A percentile compares a stretch with the other conserved stretches of the same genome.
Conservation (phyloP, 2,329 filamentous ascomycete species). For the Hawksworthiomyces lignivorus region DNA sequence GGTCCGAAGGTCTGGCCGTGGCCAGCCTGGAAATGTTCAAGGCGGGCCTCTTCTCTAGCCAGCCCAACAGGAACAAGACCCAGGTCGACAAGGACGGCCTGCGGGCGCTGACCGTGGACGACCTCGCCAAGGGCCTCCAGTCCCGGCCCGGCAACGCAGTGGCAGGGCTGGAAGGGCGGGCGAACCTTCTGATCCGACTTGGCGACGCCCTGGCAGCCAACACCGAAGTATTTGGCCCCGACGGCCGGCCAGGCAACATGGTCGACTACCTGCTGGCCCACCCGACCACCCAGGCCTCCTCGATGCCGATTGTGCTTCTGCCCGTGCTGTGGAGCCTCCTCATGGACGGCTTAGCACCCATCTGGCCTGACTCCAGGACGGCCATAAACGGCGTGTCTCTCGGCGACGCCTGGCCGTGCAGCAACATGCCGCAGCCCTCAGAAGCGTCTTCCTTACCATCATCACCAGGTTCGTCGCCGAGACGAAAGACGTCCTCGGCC, state of each 20-base stretch:
- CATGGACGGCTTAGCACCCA: conserved; percentile 75
- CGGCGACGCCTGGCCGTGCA: conserved; percentile 91
- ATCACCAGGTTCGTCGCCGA: not conserved
- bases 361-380: conserved; percentile 85
- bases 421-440: conserved; percentile 58
- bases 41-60: conserved; percentile 77
- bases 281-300: conserved; percentile 79
- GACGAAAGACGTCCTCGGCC: conserved; percentile 37
- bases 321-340: conserved; percentile 86
- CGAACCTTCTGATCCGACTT: conserved; percentile 68
- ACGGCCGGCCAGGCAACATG: conserved; percentile 87
- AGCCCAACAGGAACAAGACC: conserved; percentile 63
- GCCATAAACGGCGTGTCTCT: conserved; percentile 79
- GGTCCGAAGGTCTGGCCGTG: conserved; percentile 82
- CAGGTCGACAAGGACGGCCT: conserved; percentile 85
- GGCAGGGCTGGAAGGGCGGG: conserved; percentile 76
- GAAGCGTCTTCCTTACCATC: not conserved
- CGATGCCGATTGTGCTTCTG: conserved; percentile 76
- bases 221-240: conserved; percentile 73
- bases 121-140: conserved; percentile 75
- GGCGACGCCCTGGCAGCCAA: conserved; percentile 67
- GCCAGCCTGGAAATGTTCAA: conserved; percentile 88
- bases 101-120: conserved; percentile 62
- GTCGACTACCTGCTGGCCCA: conserved; percentile 92
- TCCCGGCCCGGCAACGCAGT: conserved; percentile 74